Evolutionary conservation across 305 asterid genomes (phyloP), one percentile per base, ranked within the genome.

Genomic region (Striga hermonthica): DNA sequence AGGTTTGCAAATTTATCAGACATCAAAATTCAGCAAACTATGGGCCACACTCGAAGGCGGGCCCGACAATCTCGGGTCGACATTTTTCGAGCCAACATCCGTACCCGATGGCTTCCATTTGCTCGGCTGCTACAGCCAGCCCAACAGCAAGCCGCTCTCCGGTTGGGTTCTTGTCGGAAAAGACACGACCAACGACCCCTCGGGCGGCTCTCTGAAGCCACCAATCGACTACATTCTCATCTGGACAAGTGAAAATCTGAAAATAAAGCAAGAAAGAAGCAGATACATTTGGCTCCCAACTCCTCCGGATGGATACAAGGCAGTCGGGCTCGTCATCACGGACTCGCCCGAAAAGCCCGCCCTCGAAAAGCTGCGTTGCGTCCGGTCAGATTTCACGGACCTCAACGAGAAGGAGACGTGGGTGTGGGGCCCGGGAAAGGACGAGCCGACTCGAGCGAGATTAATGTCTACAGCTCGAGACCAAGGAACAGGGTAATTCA

Each of bases 1-100:
- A 66, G 96, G 95, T 36, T 59, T 89, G 48, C 62, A 83, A 55
- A 68, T 89, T 22, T 41, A 77, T 37, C 86, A 91, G 66, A 71
- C 78, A 4, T 73, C 91, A 11, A 62, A 63, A 10, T 78, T 89
- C 57, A 60, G 63, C 72, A 79, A 80, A 62, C 59, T 87, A 57
- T 91, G 98, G 96, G 76, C 81, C 1, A 67, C 77, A 5, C 67
- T 62, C 16, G 92, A 86, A 80, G 95, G 95, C 40, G 96, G 96
- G 52, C 89, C 88, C 2, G 91, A 82, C 58, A 68, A 86, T 71
- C 81, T 63, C 10, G 98, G 98, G 4, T 89, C 90, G 0, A 72
- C 95, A 1, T 80, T 91, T 50, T 91, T 74, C 54, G 95, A 89
- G 43, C 95, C 98, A 2, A 45, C 88, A 31, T 13, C 81, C 4